These are phyloP conservation scores for Vinca minor DNA, from an alignment of 257 asterid species.

Conservation along the genomic window DNA sequence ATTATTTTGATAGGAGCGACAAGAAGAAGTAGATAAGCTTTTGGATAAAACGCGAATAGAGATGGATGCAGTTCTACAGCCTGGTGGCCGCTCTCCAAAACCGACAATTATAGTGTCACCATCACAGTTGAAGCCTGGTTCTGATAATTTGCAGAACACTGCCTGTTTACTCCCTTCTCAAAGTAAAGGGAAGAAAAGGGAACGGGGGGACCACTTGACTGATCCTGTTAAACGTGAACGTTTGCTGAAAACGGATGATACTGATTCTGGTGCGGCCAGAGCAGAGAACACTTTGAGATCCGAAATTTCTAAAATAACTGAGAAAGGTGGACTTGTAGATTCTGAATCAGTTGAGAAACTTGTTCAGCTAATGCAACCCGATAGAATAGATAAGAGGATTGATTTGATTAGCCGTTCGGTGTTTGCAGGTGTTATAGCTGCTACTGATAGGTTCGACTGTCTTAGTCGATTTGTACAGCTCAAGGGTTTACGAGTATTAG, in stretches of 20 bases:
- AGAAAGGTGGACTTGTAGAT: conserved; percentile 59
- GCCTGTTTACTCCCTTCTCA: conserved; percentile 54
- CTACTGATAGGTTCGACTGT: conserved; percentile 70
- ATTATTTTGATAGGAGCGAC: conserved; percentile 51
- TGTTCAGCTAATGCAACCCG: conserved; percentile 61
- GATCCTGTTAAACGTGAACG: conserved; percentile 73
- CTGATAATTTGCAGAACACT: conserved; percentile 52
- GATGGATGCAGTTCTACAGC: conserved; percentile 56
- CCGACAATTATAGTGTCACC: conserved; percentile 52
- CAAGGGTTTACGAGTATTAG: conserved; percentile 62
- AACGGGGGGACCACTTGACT: conserved; percentile 54
- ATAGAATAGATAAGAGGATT: conserved; percentile 43
- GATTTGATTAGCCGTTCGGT: conserved; percentile 55
- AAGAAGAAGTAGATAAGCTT: conserved; percentile 67
- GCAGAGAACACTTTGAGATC: conserved; percentile 39
- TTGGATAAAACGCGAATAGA: conserved; percentile 46
- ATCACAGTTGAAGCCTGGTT: conserved; percentile 49
- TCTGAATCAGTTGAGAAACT: conserved; percentile 77
- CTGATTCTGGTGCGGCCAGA: conserved; percentile 35
- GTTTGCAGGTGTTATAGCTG: conserved; percentile 63
- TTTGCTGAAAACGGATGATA: conserved; percentile 45
- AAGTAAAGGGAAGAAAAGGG: conserved; percentile 74
- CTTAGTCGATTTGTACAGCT: conserved; percentile 63
- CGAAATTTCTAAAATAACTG: conserved; percentile 64
- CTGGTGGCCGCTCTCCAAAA: conserved; percentile 67